Evolutionary conservation across 345 rosid genomes (phyloP), one percentile per base, ranked within the genome.

Genomic region (Syzygium aromaticum): DNA sequence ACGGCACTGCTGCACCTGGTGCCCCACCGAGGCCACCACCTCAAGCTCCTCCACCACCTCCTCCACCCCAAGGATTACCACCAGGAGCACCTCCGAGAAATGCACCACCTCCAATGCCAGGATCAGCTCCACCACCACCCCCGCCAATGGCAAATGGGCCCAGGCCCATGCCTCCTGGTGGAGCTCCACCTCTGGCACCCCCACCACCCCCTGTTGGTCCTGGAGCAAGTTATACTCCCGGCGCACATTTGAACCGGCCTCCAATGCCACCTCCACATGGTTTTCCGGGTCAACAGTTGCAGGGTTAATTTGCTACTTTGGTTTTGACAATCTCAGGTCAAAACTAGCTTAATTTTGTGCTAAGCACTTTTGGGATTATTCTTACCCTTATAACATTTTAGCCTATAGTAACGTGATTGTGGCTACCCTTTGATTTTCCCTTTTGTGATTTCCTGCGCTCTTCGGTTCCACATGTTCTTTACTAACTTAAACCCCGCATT

Each of bases 91-190:
- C 91, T 85, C 84, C 93, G 7, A 91, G 95, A 89, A 92, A 91
- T 51, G 91, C 90, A 63, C 96, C 96, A 40, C 98, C 98, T 8
- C 96, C 97, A 1, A 49, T 86, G 86, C 86, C 86, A 84, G 95
- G 96, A 89, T 92, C 94, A 51, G 51, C 92, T 51, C 94, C 95
- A 14, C 98, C 98, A 2, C 98, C 97, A 0, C 99, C 98, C 1
- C 98, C 97, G 52, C 96, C 95, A 4, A 93, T 97, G 96, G 90
- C 84, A 54, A 96, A 94, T 82, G 99, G 97, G 3, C 92, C 93
- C 57, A 92, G 96, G 88, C 91, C 95, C 38, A 93, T 93, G 93
- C 97, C 95, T 84, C 96, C 93, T 9, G 94, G 96, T 46, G 94
- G 96, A 84, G 90, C 92, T 87, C 94, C 97, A 33, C 90, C 94